Conservation (phyloP, 2,329 filamentous ascomycete genomes). For the Basipetospora chlamydospora region DNA sequence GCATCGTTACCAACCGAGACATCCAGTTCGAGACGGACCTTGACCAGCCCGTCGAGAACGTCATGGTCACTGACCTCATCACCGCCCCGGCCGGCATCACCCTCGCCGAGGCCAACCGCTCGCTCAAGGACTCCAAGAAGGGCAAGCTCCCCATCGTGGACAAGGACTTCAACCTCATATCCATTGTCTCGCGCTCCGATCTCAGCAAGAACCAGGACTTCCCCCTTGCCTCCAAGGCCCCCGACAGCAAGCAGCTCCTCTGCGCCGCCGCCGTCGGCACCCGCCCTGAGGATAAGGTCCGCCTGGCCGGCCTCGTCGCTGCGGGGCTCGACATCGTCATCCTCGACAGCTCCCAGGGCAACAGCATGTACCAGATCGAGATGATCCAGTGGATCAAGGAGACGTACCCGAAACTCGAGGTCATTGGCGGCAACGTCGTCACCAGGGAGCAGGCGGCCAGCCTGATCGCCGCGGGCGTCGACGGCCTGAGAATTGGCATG, state of each 20-base stretch:
- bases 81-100: conserved; percentile 75
- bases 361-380: conserved; percentile 96
- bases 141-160: conserved; percentile 94
- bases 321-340: conserved; percentile 92
- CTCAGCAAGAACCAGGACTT: conserved; percentile 98
- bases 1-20: conserved; percentile 95
- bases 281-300: conserved; percentile 77
- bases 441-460: conserved; percentile 89
- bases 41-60: conserved; percentile 59
- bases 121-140: conserved; percentile 93
- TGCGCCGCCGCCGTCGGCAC: conserved; percentile 93
- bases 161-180: conserved; percentile 68
- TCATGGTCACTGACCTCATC: conserved; percentile 92
- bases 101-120: conserved; percentile 78
- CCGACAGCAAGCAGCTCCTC: conserved; percentile 93
- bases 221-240: conserved; percentile 88
- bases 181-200: conserved; percentile 86
- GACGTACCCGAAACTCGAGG: conserved; percentile 72
- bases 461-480: conserved; percentile 84
- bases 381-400: conserved; percentile 96
- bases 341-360: conserved; percentile 92
- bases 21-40: conserved; percentile 85
- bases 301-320: conserved; percentile 77
- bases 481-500: conserved; percentile 97
- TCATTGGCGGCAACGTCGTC: conserved; percentile 97